Conservation (phyloP, 192 early-diverging fungal species). For the Umbelopsis sp. region DNA sequence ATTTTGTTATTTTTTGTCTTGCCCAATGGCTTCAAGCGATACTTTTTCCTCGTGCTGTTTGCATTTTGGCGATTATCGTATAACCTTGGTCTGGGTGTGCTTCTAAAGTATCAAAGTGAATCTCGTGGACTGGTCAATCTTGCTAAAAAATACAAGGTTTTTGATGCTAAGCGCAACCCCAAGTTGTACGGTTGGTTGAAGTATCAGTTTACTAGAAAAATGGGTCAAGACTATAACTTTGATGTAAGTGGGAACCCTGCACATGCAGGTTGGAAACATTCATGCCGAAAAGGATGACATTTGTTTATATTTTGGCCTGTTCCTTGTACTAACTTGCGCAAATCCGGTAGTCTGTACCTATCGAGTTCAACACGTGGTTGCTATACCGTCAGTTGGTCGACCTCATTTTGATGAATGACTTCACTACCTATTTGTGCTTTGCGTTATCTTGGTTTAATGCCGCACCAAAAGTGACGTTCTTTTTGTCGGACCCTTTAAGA, state of each 20-base stretch:
- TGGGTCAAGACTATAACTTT: constrained; percentile 81
- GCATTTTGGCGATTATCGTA: constrained; percentile 87
- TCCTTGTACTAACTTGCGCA: neutral
- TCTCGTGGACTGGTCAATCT: constrained; percentile 69
- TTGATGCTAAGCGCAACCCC: constrained; percentile 58
- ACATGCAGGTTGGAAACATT: neutral
- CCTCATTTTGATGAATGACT: constrained; percentile 92
- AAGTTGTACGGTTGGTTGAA: constrained; percentile 63
- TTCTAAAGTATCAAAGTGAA: constrained; percentile 83
- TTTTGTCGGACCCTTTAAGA: constrained; percentile 70
- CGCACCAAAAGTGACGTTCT: constrained; percentile 59
- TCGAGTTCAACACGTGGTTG: constrained; percentile 97
- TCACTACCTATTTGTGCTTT: constrained; percentile 83
- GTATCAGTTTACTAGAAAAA: constrained; percentile 72
- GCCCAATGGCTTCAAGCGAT: constrained; percentile 54
- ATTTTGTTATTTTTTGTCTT: constrained; percentile 70
- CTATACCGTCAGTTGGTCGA: constrained; percentile 94
- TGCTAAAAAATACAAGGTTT: constrained; percentile 71
- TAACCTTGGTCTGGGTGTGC: constrained; percentile 83
- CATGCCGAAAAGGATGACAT: neutral
- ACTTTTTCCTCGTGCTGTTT: constrained; percentile 75
- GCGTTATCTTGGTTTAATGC: constrained; percentile 79
- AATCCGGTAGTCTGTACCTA: constrained; percentile 63
- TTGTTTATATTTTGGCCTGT: neutral
- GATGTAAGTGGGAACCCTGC: constrained; percentile 51